Evolutionary conservation across 148 eudicot genomes (phyloP).

Genomic region (Amaranthus palmeri): DNA sequence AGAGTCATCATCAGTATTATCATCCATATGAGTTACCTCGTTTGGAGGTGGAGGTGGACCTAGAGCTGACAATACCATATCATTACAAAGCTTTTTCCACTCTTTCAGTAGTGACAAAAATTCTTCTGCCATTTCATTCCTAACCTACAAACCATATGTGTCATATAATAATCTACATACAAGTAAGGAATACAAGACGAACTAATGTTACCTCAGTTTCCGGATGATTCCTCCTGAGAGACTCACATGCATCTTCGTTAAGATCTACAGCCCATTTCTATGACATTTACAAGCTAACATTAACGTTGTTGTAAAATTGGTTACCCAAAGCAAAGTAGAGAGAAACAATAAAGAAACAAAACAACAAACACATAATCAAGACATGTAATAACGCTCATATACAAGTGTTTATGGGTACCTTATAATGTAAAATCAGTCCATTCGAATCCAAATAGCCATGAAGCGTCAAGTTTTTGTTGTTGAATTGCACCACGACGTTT

Average conservation of each 20-base stretch:
- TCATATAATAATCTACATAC: background rate
- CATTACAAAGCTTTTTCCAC: conserved; percentile 21
- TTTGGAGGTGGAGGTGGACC: background rate
- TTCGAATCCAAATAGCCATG: no score
- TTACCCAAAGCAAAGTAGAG: no score
- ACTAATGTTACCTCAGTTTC: conserved; percentile 14
- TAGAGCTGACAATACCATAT: background rate
- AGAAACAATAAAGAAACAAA: no score
- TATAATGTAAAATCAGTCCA: no score
- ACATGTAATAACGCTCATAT: no score
- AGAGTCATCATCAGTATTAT: background rate
- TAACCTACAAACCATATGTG: background rate
- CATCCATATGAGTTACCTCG: conserved; percentile 6
- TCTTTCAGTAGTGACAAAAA: conserved; percentile 13
- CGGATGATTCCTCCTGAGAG: conserved; percentile 19
- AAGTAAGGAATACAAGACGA: background rate
- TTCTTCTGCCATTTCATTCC: conserved; percentile 17
- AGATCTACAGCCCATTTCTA: conserved; percentile 22
- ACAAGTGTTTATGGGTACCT: no score
- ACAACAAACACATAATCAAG: no score
- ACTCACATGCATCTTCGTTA: conserved; percentile 14
- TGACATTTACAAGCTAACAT: background rate
- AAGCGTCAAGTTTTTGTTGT: no score
- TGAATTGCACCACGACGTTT: no score
- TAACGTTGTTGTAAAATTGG: no score